These are phyloP conservation scores for Phycomyces blakesleeanus DNA, from an alignment of 192 early-diverging fungal species.

Conservation along the genomic window DNA sequence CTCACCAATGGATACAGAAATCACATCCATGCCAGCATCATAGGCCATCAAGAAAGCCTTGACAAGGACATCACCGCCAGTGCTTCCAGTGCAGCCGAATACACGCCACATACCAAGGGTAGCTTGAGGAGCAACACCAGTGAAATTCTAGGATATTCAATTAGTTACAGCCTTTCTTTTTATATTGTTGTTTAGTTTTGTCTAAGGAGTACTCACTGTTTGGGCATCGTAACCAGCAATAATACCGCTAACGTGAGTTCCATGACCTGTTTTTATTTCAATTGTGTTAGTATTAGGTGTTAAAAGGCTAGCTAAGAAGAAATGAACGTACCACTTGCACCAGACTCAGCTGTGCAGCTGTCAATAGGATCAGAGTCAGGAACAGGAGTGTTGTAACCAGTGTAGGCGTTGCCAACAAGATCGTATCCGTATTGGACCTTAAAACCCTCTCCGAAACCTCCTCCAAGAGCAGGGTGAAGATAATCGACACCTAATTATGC, in stretches of 20 bases:
- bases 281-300: background rate
- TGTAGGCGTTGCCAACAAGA: slow-evolving; percentile 18
- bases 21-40: no score
- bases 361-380: slow-evolving; percentile 24
- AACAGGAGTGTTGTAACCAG: background rate
- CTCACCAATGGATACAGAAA: no score
- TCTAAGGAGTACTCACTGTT: background rate
- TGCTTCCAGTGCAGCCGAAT: slow-evolving; percentile 72
- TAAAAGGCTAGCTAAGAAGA: slow-evolving; percentile 1
- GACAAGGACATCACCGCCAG: slow-evolving; percentile 68
- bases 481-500: no score
- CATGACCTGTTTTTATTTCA: slow-evolving; percentile 52
- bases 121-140: slow-evolving; percentile 63
- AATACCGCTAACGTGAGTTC: no score
- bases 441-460: slow-evolving; percentile 58
- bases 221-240: slow-evolving; percentile 19
- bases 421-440: slow-evolving; percentile 50
- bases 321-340: slow-evolving; percentile 8
- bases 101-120: slow-evolving; percentile 78
- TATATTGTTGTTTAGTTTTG: background rate
- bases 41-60: slow-evolving; percentile 70
- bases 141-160: slow-evolving; percentile 53
- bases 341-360: no score
- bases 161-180: slow-evolving; percentile 55
- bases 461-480: no score